A percentile compares a stretch with the other conserved stretches of the same genome.
Evolutionary conservation across 345 rosid species (phyloP).

Genomic region (Eucalyptus tenuipes): DNA sequence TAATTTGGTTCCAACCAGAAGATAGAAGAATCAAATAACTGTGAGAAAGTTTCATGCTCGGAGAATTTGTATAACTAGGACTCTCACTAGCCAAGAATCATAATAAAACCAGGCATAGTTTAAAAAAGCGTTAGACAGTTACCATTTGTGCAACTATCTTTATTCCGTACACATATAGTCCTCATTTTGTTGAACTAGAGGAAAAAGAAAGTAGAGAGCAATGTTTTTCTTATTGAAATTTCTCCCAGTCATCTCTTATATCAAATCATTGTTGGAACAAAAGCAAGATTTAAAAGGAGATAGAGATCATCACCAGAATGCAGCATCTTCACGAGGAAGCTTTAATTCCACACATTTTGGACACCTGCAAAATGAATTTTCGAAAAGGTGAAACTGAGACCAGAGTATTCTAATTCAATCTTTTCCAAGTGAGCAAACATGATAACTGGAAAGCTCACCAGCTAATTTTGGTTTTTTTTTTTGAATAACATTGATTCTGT

Average conservation of each 20-base stretch:
- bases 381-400: background rate
- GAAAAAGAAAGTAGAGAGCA: background rate
- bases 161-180: background rate
- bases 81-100: background rate
- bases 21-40: background rate
- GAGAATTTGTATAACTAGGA: background rate
- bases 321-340: slow-evolving; percentile 90
- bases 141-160: background rate
- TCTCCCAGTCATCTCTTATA: background rate
- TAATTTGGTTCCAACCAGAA: background rate
- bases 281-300: background rate
- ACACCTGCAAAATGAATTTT: slow-evolving; percentile 39
- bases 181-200: background rate
- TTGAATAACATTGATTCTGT: background rate
- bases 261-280: background rate
- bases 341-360: slow-evolving; percentile 82
- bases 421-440: background rate
- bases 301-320: slow-evolving; percentile 56
- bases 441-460: background rate
- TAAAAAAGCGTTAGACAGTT: background rate
- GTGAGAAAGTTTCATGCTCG: no score
- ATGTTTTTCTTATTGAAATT: background rate
- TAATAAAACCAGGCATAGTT: background rate
- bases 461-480: background rate
- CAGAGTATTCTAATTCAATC: background rate